These are phyloP conservation scores for Picochlorum costavermella DNA, from an alignment of 139 green algal species.

Conservation along the genomic window DNA sequence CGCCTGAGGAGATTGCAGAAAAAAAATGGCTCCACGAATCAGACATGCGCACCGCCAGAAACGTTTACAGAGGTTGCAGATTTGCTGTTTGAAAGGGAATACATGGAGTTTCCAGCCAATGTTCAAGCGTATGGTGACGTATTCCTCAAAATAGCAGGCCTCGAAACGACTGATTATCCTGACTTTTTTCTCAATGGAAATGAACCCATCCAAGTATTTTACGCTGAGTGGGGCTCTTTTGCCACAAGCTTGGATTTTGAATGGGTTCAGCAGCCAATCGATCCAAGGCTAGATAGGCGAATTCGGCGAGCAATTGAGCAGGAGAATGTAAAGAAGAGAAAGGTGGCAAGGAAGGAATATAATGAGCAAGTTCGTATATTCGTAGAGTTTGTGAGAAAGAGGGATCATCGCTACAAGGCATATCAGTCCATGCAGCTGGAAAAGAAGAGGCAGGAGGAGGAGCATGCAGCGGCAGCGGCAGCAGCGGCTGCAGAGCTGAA, in stretches of 20 bases:
- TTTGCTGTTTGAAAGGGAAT: constrained; percentile 70
- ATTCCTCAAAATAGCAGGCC: constrained; percentile 63
- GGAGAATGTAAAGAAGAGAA: constrained; percentile 85
- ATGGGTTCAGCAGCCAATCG: constrained; percentile 76
- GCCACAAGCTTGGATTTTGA: constrained; percentile 69
- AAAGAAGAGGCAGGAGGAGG: background rate
- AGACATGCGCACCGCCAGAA: too few relatives aligned
- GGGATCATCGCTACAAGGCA: constrained; percentile 70
- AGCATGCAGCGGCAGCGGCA: constrained; percentile 16
- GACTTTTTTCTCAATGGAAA: too few relatives aligned
- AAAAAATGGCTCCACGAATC: too few relatives aligned
- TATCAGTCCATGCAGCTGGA: background rate
- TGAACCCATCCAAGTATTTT: constrained; percentile 70
- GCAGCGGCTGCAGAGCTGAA: constrained; percentile 16
- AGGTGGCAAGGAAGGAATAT: constrained; percentile 85
- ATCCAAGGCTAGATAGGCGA: constrained; percentile 66
- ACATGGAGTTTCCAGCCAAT: constrained; percentile 71
- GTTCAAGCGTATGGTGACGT: constrained; percentile 65
- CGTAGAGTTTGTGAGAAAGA: constrained; percentile 76
- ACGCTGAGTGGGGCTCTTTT: constrained; percentile 75
- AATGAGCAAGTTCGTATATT: constrained; percentile 81
- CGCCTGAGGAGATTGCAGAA: constrained; percentile 80
- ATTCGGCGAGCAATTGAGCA: constrained; percentile 84
- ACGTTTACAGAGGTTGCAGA: background rate
- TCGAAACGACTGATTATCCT: constrained; percentile 47